phyloP scores from a whole-genome alignment of 129 eudicot genomes.

The Flaveria brownii region DNA sequence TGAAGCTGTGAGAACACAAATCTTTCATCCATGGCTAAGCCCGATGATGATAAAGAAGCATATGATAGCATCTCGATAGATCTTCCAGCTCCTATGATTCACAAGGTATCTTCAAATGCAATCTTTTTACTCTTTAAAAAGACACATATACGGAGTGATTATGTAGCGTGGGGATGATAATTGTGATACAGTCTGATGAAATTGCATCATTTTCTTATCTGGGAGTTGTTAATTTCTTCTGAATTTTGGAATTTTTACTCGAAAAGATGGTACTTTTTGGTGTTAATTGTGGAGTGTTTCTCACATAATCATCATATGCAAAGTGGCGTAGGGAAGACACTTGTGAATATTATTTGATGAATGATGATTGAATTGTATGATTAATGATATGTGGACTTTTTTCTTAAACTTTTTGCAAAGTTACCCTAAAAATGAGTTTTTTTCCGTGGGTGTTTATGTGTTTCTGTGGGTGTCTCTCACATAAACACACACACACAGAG shows the following conservation, averaged over 20 bases:
- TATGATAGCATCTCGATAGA: slow-evolving; percentile 23
- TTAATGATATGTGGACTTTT: slow-evolving; percentile 10
- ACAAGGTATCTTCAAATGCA: slow-evolving; percentile 37
- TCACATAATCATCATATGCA: slow-evolving; percentile 4
- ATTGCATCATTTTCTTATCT: neutral
- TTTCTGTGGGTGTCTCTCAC: neutral
- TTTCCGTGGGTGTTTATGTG: slow-evolving; percentile 1
- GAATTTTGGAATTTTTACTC: neutral
- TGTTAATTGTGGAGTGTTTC: slow-evolving; percentile 7
- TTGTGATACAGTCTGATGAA: too few species aligned
- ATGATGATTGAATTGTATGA: slow-evolving; percentile 10
- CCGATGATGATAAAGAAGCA: slow-evolving; percentile 29
- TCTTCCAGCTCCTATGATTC: slow-evolving; percentile 33
- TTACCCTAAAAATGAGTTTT: slow-evolving; percentile 19
- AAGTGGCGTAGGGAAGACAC: neutral
- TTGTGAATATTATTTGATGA: neutral
- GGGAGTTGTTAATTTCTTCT: slow-evolving; percentile 5
- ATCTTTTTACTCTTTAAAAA: neutral
- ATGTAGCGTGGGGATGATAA: too few species aligned
- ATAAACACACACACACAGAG: slow-evolving; percentile 9
- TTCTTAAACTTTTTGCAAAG: neutral
- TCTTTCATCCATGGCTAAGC: slow-evolving; percentile 32
- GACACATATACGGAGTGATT: neutral
- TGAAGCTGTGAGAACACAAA: slow-evolving; percentile 21
- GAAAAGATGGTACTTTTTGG: neutral